A percentile compares a stretch with the other conserved stretches of the same genome.
Conservation (phyloP, 148 eudicot species). For the Cornus kousa region DNA sequence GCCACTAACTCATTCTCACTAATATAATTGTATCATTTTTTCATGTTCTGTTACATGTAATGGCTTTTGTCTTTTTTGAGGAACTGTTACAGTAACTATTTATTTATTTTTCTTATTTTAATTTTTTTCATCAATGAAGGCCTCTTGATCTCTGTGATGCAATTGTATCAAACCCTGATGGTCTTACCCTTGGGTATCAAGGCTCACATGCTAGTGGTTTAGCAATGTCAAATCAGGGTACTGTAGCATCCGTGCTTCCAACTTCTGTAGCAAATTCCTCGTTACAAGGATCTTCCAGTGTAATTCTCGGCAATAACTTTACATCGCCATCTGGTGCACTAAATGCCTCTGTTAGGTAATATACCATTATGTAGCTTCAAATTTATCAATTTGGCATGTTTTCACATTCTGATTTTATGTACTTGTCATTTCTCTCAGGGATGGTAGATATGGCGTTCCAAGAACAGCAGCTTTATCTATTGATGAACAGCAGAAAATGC, state of each 20-base stretch:
- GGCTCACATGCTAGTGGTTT: constrained; percentile 34
- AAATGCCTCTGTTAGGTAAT: constrained; percentile 56
- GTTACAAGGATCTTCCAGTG: constrained; percentile 29
- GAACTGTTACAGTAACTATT: not conserved
- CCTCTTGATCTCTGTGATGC: constrained; percentile 88
- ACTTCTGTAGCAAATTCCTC: constrained; percentile 30
- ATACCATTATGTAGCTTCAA: constrained; percentile 1
- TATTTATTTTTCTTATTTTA: not conserved
- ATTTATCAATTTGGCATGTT: not conserved
- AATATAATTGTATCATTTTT: constrained; percentile 1
- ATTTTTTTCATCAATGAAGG: constrained; percentile 38
- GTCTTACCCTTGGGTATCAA: constrained; percentile 56
- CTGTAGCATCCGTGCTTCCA: constrained; percentile 29
- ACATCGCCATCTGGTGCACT: constrained; percentile 33
- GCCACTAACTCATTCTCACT: not conserved
- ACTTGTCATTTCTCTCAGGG: constrained; percentile 32
- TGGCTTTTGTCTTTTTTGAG: constrained; percentile 4
- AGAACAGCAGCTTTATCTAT: constrained; percentile 62
- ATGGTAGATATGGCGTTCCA: constrained; percentile 59
- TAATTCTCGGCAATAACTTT: constrained; percentile 33
- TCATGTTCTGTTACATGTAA: constrained; percentile 8
- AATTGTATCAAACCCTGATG: constrained; percentile 59
- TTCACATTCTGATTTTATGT: constrained; percentile 3
- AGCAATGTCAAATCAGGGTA: constrained; percentile 29
- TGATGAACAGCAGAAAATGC: constrained; percentile 79